Base-by-base conservation (phyloP, 306 rosid genomes). In the Dalbergia cochinchinensis region DNA sequence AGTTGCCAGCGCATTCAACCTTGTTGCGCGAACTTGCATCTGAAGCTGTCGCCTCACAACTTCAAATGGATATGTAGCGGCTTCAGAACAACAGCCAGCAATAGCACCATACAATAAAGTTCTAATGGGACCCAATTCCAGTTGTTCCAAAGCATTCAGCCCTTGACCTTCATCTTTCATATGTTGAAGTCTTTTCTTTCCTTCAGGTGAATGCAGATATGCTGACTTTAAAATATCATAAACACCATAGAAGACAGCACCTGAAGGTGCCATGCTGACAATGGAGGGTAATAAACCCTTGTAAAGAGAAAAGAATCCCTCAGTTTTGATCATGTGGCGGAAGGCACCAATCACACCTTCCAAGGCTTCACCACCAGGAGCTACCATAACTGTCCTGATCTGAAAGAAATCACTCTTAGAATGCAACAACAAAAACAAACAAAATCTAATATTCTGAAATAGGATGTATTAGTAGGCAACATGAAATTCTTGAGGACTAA, bases 1-100 rank as follows among this genome's bases (percentile, higher is more conserved):
- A 82, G 99, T 96, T 54, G 90, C 92, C 60, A 93, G 51, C 11
- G 96, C 84, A 82, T 93, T 91, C 91, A 93, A 65, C 86, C 80
- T 88, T n/a, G 93, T 88, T 18, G 91, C 89, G 55, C 73, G 93
- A 68, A 73, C 91, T 87, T 95, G 99, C 89, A 95, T 62, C 83
- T 95, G 99, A 85, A 95, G 99, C 74, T 88, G 93, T 70, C 96
- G 90, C 84, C 99, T 89, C 72, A 95, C 90, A 85, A 95, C 98
- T 85, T 95, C 98, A 82, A 93, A 93, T 13, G 99, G 98, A 79
- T 95, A 95, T 1, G 99, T 95, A 33, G 90, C 96, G 69, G 94
- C 97, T 89, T 95, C 99, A 51, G 97, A 90, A 79, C 98, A 93
- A 84, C 97, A 94, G 80, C 99, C 99, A 65, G 99, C 81, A 73